phyloP scores from a whole-genome alignment of 2,329 filamentous ascomycete genomes.

The Torrubiellomyces zombiae region DNA sequence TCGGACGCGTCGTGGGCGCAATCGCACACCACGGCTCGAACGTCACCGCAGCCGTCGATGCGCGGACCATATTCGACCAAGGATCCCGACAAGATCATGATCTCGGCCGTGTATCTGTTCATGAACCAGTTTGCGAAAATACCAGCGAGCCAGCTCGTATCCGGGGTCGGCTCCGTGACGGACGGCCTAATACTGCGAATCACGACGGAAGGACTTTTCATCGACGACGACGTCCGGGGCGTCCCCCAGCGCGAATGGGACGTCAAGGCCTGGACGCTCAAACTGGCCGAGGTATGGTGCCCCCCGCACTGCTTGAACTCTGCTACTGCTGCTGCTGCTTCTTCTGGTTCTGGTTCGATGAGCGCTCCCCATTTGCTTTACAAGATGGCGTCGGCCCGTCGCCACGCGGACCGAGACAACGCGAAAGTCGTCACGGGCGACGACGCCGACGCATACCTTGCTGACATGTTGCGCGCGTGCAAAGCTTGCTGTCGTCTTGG shows the following conservation, averaged over 20 bases:
- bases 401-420: conserved; percentile 30
- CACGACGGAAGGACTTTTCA: conserved; percentile 86
- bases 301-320: conserved; percentile 42
- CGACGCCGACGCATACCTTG: conserved; percentile 49
- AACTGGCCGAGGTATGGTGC: conserved; percentile 78
- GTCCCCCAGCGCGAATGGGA: conserved; percentile 98
- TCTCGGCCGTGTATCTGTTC: conserved; percentile 84
- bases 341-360: conserved; percentile 20
- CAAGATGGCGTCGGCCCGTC: conserved; percentile 29
- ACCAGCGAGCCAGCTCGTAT: conserved; percentile 80
- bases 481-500: conserved; percentile 44
- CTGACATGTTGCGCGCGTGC: conserved; percentile 46
- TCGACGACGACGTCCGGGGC: conserved; percentile 84
- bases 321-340: conserved; percentile 20
- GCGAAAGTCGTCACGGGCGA: conserved; percentile 39
- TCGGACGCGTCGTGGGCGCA: conserved; percentile 80
- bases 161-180: conserved; percentile 69
- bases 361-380: conserved; percentile 27
- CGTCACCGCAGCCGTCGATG: conserved; percentile 65
- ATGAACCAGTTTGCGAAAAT: conserved; percentile 76
- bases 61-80: conserved; percentile 70
- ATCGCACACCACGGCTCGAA: conserved; percentile 68
- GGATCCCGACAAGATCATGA: conserved; percentile 90
- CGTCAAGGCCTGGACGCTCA: conserved; percentile 94
- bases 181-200: conserved; percentile 86